Evolutionary conservation across 495 filamentous ascomycete species (phyloP), one percentile per base, ranked within the genome.

Genomic region (Penicillium waksmanii): DNA sequence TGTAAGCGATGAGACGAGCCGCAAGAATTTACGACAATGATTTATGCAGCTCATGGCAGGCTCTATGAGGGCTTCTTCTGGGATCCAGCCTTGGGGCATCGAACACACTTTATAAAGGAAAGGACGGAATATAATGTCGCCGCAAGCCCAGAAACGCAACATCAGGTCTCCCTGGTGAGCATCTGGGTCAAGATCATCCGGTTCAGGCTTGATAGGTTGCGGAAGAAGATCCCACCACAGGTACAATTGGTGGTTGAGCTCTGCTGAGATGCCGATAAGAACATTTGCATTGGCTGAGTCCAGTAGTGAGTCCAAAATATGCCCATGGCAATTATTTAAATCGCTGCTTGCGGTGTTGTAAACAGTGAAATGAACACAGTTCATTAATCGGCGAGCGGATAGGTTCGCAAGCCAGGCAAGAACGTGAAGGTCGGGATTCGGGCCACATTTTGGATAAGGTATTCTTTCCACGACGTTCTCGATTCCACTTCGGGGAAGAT

Each of bases 401-500:
- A 58, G 48, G 11, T 58, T 46, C 2, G 56, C 56, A n/a, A 58
- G 56, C 33, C 33, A 35, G 5, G 33, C 33, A 5, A 35, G 33
- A 5, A 35, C 10, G 33, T 5, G 10, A 5, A 5, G 33, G 10
- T 5, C 10, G 5, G 33, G 33, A 5, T 5, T 5, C 10, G 5
- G 5, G 5, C 33, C 33, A 10, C 33, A 35, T 5, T 5, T 5
- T 35, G 56, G 56, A 35, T 51, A 51, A 9, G 46, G 56, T 3
- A 47, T 58, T 33, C 50, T 15, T 15, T 58, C 56, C 19, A 58
- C 51, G 10, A 51, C 46, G 36, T 51, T 46, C 18, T 58, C 56
- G 19, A 58, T 51, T 12, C 56, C 56, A 34, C 56, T 58, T 35
- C 56, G 56, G 18, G 56, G 56, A 27, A 58, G 42, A 27, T 58